Evolutionary conservation across 768 basidiomycete genomes (phyloP).

Genomic region (Amanita phalloides): DNA sequence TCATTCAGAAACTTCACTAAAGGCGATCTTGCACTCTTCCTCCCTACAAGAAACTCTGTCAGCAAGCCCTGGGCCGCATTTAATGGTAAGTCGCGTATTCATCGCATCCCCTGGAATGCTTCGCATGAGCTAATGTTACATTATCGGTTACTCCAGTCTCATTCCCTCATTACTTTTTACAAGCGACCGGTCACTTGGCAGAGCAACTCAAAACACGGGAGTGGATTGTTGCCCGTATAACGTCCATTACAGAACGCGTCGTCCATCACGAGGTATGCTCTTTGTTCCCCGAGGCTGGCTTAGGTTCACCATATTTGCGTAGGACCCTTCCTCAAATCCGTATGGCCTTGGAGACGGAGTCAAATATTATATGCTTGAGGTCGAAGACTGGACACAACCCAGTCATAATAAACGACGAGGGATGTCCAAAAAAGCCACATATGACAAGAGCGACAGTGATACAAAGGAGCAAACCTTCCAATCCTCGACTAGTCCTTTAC

Average conservation of each 20-base stretch:
- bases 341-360: constrained; percentile 81
- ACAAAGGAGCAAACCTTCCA: constrained; percentile 22
- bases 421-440: constrained; percentile 38
- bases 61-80: constrained; percentile 98
- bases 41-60: constrained; percentile 90
- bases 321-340: constrained; percentile 84
- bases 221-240: constrained; percentile 93
- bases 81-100: constrained; percentile 53
- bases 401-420: constrained; percentile 52
- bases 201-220: constrained; percentile 87
- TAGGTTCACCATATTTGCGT: constrained; percentile 3
- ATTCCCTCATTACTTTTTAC: constrained; percentile 95
- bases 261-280: constrained; percentile 64
- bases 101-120: not conserved
- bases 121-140: not conserved
- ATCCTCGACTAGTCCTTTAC: constrained; percentile 19
- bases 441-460: constrained; percentile 21
- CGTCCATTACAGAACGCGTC: constrained; percentile 76
- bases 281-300: not conserved
- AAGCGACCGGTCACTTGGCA: constrained; percentile 74
- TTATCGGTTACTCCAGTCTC: constrained; percentile 45
- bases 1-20: constrained; percentile 93
- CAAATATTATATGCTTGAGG: constrained; percentile 90
- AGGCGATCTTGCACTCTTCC: constrained; percentile 90
- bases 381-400: constrained; percentile 87